phyloP scores from a whole-genome alignment of 805 yeast genomes.

The Barnettozyma siamensis region DNA sequence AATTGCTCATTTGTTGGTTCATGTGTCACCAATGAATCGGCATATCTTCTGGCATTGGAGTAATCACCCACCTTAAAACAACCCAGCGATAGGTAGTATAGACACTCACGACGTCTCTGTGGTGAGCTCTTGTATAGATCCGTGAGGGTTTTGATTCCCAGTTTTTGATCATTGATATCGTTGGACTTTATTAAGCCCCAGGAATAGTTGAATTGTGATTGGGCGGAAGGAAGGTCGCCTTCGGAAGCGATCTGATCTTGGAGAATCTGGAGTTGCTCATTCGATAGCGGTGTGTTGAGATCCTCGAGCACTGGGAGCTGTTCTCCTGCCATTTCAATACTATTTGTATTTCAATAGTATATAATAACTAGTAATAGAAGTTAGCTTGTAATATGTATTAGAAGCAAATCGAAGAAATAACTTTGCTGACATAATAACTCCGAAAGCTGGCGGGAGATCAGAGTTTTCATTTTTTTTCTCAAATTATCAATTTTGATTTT shows the following conservation, averaged over 20 bases:
- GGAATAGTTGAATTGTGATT: constrained; percentile 87
- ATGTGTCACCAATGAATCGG: constrained; percentile 65
- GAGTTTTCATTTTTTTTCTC: neutral
- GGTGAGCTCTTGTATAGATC: constrained; percentile 71
- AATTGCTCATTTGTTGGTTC: constrained; percentile 89
- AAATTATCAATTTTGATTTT: no score
- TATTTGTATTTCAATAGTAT: no score
- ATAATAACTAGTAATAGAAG: no score
- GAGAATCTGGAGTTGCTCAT: constrained; percentile 69
- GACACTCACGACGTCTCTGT: constrained; percentile 78
- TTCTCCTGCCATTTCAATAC: constrained; percentile 7
- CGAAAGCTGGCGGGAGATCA: neutral
- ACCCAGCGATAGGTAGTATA: constrained; percentile 84
- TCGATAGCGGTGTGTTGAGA: constrained; percentile 47
- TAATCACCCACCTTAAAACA: constrained; percentile 86
- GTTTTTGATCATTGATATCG: constrained; percentile 56
- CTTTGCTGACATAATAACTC: neutral
- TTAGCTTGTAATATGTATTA: no score
- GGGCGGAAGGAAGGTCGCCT: constrained; percentile 72
- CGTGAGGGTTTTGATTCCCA: constrained; percentile 73
- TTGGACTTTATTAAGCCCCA: constrained; percentile 89
- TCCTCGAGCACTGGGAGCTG: constrained; percentile 11
- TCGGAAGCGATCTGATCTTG: constrained; percentile 75
- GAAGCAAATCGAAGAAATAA: no score
- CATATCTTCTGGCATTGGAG: constrained; percentile 76